A percentile compares a stretch with the other conserved stretches of the same genome.
These are phyloP conservation scores for Pyricularia sp. DNA, from an alignment of 2,329 filamentous ascomycete species.

Conservation along the genomic window DNA sequence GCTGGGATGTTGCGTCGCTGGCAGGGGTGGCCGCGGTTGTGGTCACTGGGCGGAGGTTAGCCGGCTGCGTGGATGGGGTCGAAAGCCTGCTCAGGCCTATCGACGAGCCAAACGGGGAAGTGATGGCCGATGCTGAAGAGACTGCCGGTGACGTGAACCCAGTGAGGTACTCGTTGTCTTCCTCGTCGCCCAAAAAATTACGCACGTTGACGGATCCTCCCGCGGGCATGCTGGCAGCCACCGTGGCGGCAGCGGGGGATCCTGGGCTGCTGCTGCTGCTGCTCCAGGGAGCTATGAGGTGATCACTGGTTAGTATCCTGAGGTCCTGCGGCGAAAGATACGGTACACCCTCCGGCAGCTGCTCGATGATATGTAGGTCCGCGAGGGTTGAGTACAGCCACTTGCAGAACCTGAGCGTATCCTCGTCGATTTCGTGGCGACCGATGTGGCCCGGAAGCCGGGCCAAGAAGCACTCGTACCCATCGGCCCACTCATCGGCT, in stretches of 20 bases:
- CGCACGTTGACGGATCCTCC: neutral
- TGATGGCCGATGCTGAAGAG: neutral
- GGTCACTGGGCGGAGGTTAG: neutral
- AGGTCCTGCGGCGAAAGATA: neutral
- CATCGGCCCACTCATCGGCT: neutral
- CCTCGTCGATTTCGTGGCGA: no score
- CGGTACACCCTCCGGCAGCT: neutral
- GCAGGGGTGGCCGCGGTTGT: neutral
- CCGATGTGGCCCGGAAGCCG: neutral
- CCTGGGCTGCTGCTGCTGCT: neutral
- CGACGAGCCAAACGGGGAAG: neutral
- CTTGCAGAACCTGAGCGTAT: neutral
- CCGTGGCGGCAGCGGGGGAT: neutral
- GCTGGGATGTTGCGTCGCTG: neutral
- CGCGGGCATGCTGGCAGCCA: neutral
- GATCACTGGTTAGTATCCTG: neutral
- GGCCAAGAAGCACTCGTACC: conserved; percentile 2
- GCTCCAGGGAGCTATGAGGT: neutral
- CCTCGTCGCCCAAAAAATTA: neutral
- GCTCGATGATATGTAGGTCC: neutral
- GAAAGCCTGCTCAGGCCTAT: neutral
- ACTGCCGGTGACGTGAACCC: neutral
- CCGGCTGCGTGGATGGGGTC: neutral
- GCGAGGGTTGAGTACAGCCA: neutral
- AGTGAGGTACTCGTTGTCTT: neutral